Evolutionary conservation across 192 early-diverging fungal species (phyloP).

Genomic region (Coemansia interrupta): DNA sequence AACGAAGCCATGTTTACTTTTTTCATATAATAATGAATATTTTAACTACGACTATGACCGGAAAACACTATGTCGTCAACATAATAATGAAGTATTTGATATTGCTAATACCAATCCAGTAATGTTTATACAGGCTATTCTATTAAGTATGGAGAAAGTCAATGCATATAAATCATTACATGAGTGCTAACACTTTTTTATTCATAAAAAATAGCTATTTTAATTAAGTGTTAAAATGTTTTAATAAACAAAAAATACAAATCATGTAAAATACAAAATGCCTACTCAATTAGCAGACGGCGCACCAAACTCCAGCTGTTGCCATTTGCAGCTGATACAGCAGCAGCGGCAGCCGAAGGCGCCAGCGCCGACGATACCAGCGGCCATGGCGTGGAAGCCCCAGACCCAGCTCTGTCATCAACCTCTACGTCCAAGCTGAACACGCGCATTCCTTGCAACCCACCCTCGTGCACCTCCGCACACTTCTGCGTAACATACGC

Average conservation of each 20-base stretch:
- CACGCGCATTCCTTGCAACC: not conserved
- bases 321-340: not conserved
- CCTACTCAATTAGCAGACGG: conserved; percentile 11
- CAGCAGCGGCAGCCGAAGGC: not conserved
- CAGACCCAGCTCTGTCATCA: not conserved
- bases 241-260: not conserved
- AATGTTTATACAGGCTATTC: not conserved
- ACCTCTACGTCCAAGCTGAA: not conserved
- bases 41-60: no score
- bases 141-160: not conserved
- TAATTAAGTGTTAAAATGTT: no score
- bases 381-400: not conserved
- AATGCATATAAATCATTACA: not conserved
- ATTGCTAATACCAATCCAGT: not conserved
- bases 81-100: not conserved
- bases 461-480: not conserved
- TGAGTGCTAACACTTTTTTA: not conserved
- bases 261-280: not conserved
- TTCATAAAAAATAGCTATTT: no score
- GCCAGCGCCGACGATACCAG: not conserved
- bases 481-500: conserved; percentile 16
- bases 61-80: no score
- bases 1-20: no score
- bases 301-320: conserved; percentile 25
- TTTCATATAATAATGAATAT: no score